Conservation (phyloP, 345 rosid genomes). For the Aquilaria yunnanensis region DNA sequence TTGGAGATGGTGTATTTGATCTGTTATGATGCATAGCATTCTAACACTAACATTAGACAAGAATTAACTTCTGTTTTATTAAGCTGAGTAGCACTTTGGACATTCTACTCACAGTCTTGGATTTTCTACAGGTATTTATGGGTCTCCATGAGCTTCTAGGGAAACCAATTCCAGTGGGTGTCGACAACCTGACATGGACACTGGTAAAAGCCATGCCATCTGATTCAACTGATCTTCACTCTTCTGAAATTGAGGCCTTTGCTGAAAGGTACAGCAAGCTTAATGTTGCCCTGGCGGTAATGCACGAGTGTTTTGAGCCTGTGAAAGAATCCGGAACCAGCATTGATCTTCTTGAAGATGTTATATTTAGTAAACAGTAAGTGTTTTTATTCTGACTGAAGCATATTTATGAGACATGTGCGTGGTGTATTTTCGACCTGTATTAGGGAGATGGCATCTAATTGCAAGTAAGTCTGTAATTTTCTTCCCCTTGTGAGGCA, state of each 20-base stretch:
- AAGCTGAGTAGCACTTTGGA: not conserved
- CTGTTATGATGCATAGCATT: too few relatives aligned
- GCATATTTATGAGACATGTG: not conserved
- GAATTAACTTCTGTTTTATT: too few relatives aligned
- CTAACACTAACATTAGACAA: too few relatives aligned
- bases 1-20: too few relatives aligned
- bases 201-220: conserved; percentile 34
- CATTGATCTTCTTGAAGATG: conserved; percentile 62
- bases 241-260: conserved; percentile 31
- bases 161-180: conserved; percentile 50
- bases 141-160: conserved; percentile 59
- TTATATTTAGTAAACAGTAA: conserved; percentile 68
- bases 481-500: too few relatives aligned
- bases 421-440: too few relatives aligned
- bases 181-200: conserved; percentile 64
- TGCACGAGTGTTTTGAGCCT: conserved; percentile 88
- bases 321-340: conserved; percentile 43
- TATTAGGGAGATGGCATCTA: too few relatives aligned
- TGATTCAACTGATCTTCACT: conserved; percentile 19
- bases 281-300: conserved; percentile 56
- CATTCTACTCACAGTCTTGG: conserved; percentile 10
- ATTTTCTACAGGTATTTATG: conserved; percentile 44
- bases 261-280: conserved; percentile 56
- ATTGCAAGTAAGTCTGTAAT: too few relatives aligned
- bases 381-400: conserved; percentile 17